phyloP scores from a whole-genome alignment of 2,329 filamentous ascomycete genomes.

The Fusarium phyllophilum region DNA sequence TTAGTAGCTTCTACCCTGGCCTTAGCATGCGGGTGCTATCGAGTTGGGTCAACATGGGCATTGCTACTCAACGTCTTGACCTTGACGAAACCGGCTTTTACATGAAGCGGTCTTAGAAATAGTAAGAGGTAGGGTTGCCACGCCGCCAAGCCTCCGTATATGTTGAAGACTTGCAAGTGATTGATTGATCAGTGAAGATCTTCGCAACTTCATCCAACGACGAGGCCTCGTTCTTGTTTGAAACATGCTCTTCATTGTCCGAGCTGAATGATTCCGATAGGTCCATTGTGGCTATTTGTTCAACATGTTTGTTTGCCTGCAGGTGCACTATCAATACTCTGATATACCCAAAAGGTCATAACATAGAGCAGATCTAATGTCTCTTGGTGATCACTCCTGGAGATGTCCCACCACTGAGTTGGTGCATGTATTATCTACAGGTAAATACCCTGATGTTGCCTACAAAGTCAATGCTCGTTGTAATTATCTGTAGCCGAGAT shows the following conservation, averaged over 20 bases:
- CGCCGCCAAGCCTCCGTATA: slow-evolving; percentile 11
- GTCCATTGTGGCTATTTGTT: background rate
- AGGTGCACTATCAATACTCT: background rate
- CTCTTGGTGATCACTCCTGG: background rate
- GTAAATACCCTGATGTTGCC: background rate
- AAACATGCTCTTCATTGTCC: slow-evolving; percentile 3
- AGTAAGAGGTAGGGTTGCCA: slow-evolving; percentile 19
- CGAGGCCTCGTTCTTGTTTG: slow-evolving; percentile 21
- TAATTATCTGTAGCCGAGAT: slow-evolving; percentile 11
- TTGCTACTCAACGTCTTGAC: slow-evolving; percentile 16
- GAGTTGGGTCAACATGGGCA: slow-evolving; percentile 1
- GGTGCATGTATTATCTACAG: background rate
- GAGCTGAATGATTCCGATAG: background rate
- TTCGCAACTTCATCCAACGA: slow-evolving; percentile 7
- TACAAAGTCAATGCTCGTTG: background rate
- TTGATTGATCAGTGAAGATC: slow-evolving; percentile 22
- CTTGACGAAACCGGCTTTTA: slow-evolving; percentile 20
- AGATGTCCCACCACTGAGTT: background rate
- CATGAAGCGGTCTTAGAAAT: slow-evolving; percentile 16
- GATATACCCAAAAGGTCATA: background rate
- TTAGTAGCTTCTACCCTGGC: slow-evolving; percentile 8
- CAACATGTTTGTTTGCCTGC: background rate
- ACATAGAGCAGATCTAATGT: background rate
- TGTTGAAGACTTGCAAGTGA: slow-evolving; percentile 1
- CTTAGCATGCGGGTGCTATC: slow-evolving; percentile 40